Percentiles rank a stretch among this genome's conserved stretches.
phyloP scores from a whole-genome alignment of 805 yeast species.

The Wickerhamiella kurtzmanii region DNA sequence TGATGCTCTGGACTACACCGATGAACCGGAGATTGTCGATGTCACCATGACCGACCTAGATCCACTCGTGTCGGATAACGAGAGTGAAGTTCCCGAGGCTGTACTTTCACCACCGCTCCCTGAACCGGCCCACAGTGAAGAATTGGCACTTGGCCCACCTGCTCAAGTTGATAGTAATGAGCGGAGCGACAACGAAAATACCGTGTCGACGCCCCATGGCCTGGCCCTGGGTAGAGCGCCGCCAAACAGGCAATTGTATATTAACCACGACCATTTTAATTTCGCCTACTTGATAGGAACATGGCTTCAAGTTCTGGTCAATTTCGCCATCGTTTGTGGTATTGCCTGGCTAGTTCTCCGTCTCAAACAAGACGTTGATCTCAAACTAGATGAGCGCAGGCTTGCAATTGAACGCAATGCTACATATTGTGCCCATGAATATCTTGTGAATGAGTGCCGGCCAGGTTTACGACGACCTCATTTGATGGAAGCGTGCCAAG shows the following conservation, averaged over 20 bases:
- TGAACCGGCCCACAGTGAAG: neutral
- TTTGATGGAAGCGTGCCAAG: constrained; percentile 50
- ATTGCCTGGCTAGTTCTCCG: constrained; percentile 38
- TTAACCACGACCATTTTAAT: constrained; percentile 6
- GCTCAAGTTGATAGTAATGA: too few species aligned
- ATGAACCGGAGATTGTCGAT: neutral
- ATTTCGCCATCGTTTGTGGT: constrained; percentile 35
- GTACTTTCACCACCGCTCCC: neutral
- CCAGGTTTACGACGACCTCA: constrained; percentile 54
- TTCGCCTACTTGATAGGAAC: constrained; percentile 44
- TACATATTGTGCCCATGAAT: constrained; percentile 52
- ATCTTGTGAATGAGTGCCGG: constrained; percentile 52
- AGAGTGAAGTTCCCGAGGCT: constrained; percentile 2
- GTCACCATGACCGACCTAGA: constrained; percentile 8
- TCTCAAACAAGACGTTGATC: constrained; percentile 52
- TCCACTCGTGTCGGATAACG: neutral
- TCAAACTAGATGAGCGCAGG: constrained; percentile 45
- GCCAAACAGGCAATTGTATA: neutral
- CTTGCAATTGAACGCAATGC: constrained; percentile 46
- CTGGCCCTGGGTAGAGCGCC: constrained; percentile 10
- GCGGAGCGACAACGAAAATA: too few species aligned
- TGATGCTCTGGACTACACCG: neutral
- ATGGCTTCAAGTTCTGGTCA: constrained; percentile 51
- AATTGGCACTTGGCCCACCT: too few species aligned
- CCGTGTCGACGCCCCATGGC: too few species aligned